Base-by-base conservation (phyloP, 1,284 basidiomycete genomes). In the Cystobasidium sp. region DNA sequence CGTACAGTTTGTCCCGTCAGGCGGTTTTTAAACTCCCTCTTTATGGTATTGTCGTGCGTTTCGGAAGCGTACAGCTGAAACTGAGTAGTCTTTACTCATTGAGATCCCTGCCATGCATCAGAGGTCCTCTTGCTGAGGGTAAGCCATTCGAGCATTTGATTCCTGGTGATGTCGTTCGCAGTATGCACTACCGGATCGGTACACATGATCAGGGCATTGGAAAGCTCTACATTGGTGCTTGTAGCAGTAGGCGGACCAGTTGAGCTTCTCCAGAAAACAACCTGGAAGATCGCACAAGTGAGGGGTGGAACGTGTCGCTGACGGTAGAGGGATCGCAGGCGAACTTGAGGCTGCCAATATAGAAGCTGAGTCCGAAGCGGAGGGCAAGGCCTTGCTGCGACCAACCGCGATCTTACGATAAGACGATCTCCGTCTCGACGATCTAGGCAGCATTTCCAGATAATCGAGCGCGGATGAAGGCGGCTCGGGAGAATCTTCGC, bases 161-260 rank as follows among this genome's bases (percentile, higher is more conserved):
- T 24, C 14, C 8, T 37, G 20, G 39, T 56, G 18, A 62, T 62
- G 59, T 20, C 12, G 39, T 16, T 12, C 37, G 39, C 59, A 62
- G 20, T 62, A 44, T 1, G 44, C 39, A 8, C 9, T 44, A 37
- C n/a, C 41, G 22, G 44, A n/a, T 20, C 44, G 22, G 1, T 22
- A 7, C 10, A 62, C 59, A 47, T 62, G 59, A 10, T 43, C 7
- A 62, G 9, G 8, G n/a, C 59, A 62, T 62, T 37, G 12, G 12
- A 44, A 47, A 47, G 44, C 44, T 44, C 59, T 43, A 62, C 59
- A 62, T 62, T 47, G 39, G 24, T 62, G 59, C n/a, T n/a, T 22
- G 39, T 62, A 62, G 39, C 59, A 62, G 39, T 44, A 62, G 5
- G 24, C 39, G 8, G 59, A 62, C 59, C 39, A 62, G 24, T 62